Percentiles rank a stretch among this genome's conserved stretches.
Conservation (phyloP, 1,284 basidiomycete species). For the Schizopora paradoxa region DNA sequence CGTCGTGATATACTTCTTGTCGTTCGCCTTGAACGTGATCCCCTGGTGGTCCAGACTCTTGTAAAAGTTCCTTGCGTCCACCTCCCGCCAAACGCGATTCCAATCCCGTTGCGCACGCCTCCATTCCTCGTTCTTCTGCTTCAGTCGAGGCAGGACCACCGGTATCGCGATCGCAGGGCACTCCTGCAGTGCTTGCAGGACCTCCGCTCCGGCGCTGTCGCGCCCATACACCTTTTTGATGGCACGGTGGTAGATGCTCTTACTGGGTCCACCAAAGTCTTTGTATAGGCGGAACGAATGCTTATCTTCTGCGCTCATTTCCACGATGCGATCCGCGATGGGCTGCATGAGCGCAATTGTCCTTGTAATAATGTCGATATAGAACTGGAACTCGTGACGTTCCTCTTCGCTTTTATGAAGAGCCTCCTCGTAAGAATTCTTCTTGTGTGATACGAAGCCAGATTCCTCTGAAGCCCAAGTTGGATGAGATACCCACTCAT, state of each 20-base stretch:
- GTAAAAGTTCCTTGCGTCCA: conserved; percentile 96
- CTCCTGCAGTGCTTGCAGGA: conserved; percentile 90
- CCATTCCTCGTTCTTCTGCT: conserved; percentile 98
- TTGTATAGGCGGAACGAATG: conserved; percentile 80
- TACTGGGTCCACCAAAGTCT: conserved; percentile 86
- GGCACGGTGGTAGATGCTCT: conserved; percentile 88
- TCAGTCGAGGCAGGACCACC: conserved; percentile 86
- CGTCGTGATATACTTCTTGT: conserved; percentile 92
- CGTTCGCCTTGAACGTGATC: conserved; percentile 89
- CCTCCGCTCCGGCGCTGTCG: conserved; percentile 73
- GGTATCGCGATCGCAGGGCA: conserved; percentile 88
- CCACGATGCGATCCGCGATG: conserved; percentile 79
- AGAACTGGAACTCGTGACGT: conserved; percentile 96
- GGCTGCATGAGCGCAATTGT: conserved; percentile 94
- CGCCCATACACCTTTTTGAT: conserved; percentile 94
- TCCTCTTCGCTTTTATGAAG: conserved; percentile 98
- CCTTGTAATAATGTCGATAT: conserved; percentile 87
- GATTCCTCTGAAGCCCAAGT: conserved; percentile 97
- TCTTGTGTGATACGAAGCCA: conserved; percentile 93
- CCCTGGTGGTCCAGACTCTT: conserved; percentile 97
- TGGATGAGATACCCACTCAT: conserved; percentile 95
- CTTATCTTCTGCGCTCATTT: conserved; percentile 88
- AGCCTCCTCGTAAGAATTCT: conserved; percentile 95
- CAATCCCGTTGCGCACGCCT: conserved; percentile 91
- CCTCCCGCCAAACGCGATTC: conserved; percentile 96